phyloP scores from a whole-genome alignment of 805 yeast genomes.

The Jamesozyma piceae region DNA sequence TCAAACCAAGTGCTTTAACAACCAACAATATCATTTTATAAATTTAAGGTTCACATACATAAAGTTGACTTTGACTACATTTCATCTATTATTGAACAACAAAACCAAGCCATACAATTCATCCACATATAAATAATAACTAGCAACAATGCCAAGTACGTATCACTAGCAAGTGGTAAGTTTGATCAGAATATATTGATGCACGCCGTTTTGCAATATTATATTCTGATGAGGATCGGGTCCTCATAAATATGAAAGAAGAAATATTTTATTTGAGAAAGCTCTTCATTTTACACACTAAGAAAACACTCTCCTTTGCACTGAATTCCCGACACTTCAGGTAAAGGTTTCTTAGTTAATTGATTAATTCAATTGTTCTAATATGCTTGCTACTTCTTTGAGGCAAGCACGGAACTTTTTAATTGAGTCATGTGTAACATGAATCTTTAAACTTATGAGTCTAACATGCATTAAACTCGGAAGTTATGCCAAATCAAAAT shows the following conservation, averaged over 20 bases:
- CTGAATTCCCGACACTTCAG: constrained; percentile 90
- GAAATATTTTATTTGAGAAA: background rate
- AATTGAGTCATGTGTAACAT: no score
- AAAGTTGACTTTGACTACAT: no score
- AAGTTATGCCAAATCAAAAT: no score
- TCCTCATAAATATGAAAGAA: constrained; percentile 33
- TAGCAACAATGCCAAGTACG: constrained; percentile 16
- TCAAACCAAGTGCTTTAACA: no score
- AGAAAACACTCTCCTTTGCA: constrained; percentile 31
- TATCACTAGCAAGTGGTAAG: constrained; percentile 2
- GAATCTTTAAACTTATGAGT: no score
- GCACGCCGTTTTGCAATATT: background rate
- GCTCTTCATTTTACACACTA: background rate
- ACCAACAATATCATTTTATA: no score
- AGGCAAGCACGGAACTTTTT: background rate
- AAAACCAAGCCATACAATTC: no score
- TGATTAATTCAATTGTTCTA: background rate
- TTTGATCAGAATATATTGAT: background rate
- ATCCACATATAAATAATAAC: no score
- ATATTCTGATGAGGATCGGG: constrained; percentile 54
- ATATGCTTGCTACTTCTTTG: background rate
- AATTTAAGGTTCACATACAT: no score
- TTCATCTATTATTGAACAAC: no score
- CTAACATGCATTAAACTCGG: no score
- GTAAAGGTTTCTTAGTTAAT: constrained; percentile 10